Evolutionary conservation across 2,329 filamentous ascomycete species (phyloP).

Genomic region (Monilinia vaccinii-corymbosi): DNA sequence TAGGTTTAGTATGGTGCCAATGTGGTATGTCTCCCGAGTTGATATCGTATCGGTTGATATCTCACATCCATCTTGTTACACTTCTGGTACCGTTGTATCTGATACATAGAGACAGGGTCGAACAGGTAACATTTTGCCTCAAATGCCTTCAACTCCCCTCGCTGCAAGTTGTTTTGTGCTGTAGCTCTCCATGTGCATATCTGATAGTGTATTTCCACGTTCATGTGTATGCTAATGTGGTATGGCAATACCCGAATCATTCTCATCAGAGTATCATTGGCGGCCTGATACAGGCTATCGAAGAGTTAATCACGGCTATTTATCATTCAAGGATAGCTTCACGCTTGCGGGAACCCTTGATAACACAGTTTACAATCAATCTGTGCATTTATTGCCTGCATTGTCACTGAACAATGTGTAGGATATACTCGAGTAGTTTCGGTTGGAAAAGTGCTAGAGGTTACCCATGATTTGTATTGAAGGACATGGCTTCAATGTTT

Average conservation of each 20-base stretch:
- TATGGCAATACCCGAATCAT: background rate
- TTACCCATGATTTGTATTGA: too few relatives aligned
- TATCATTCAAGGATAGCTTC: background rate
- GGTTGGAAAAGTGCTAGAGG: background rate
- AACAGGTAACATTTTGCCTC: background rate
- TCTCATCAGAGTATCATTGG: background rate
- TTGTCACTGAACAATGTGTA: background rate
- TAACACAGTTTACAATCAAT: background rate
- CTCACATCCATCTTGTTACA: background rate
- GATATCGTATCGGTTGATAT: background rate
- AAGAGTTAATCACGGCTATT: background rate
- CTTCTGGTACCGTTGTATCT: background rate
- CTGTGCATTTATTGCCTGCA: background rate
- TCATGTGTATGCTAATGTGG: background rate
- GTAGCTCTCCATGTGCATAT: background rate
- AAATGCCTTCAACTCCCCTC: background rate
- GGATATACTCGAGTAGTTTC: background rate
- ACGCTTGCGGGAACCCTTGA: background rate
- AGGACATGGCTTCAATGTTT: background rate
- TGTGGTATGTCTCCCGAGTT: background rate
- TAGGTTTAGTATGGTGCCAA: background rate
- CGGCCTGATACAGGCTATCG: background rate
- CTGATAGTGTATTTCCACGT: background rate
- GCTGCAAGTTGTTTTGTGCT: background rate
- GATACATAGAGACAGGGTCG: background rate